Evolutionary conservation across 2,329 filamentous ascomycete genomes (phyloP).

Genomic region (Metarhizium humberi): DNA sequence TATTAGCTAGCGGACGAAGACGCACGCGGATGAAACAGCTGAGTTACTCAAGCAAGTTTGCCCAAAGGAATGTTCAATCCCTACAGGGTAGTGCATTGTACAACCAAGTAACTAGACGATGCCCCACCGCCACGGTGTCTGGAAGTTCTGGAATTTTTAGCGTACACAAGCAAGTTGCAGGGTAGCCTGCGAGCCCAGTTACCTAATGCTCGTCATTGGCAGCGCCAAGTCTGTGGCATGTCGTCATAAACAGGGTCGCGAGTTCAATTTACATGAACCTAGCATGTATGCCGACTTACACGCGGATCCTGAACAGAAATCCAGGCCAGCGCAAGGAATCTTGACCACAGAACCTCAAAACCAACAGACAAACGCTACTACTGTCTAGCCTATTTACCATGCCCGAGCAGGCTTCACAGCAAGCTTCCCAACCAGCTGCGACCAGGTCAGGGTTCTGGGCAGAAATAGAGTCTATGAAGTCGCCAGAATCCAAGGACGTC

Average conservation of each 20-base stretch:
- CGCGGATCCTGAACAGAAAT: not conserved
- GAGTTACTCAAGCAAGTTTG: not conserved
- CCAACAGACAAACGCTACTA: not conserved
- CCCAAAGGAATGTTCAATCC: not conserved
- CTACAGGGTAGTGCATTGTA: not conserved
- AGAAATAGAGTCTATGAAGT: conserved; percentile 32
- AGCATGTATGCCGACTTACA: not conserved
- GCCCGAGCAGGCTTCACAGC: not conserved
- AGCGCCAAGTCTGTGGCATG: not conserved
- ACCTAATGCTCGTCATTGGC: not conserved
- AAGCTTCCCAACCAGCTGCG: not conserved
- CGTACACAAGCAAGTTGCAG: not conserved
- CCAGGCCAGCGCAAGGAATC: not conserved
- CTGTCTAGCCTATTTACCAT: not conserved
- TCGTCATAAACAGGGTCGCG: not conserved
- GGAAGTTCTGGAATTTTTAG: not conserved
- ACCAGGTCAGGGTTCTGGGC: conserved; percentile 19
- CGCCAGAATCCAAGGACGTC: conserved; percentile 31
- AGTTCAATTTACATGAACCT: not conserved
- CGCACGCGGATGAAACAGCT: not conserved
- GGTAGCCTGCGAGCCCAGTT: not conserved
- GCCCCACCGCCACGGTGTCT: not conserved
- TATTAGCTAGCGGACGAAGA: not conserved
- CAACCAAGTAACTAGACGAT: too few species aligned
- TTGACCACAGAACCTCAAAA: too few species aligned